Evolutionary conservation across 345 rosid species (phyloP).

Genomic region (Aquilaria sinensis): DNA sequence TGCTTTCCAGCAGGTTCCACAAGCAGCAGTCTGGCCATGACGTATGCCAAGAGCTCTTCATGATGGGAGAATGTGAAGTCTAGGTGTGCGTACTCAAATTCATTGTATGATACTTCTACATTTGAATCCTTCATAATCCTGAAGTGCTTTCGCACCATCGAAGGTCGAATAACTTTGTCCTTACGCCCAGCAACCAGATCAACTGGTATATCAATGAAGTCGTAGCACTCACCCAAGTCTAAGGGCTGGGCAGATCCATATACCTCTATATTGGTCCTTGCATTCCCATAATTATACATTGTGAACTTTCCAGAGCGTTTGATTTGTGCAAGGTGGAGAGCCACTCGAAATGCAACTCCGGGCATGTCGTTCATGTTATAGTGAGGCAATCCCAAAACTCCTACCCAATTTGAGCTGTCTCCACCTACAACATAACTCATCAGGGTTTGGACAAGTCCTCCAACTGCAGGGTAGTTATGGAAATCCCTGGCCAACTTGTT

Average conservation of each 20-base stretch:
- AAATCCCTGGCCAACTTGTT: constrained; percentile 63
- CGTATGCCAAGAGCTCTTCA: constrained; percentile 48
- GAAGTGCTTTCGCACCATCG: constrained; percentile 55
- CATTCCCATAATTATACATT: constrained; percentile 48
- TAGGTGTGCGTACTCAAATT: constrained; percentile 55
- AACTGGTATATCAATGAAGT: constrained; percentile 42
- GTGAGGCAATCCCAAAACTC: constrained; percentile 53
- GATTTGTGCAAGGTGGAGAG: constrained; percentile 57
- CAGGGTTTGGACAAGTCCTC: constrained; percentile 58
- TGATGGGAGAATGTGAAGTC: constrained; percentile 61
- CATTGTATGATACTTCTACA: constrained; percentile 41
- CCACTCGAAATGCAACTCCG: constrained; percentile 45
- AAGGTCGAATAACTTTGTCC: constrained; percentile 50
- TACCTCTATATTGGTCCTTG: constrained; percentile 32
- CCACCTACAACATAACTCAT: constrained; percentile 53
- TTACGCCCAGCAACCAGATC: constrained; percentile 52
- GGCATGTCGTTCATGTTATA: constrained; percentile 74
- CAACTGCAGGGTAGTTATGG: constrained; percentile 54
- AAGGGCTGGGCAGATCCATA: constrained; percentile 50
- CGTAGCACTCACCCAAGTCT: constrained; percentile 44
- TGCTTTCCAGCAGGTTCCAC: constrained; percentile 21
- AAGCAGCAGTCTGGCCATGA: constrained; percentile 43
- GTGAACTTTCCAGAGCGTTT: constrained; percentile 41
- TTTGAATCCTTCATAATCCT: constrained; percentile 35
- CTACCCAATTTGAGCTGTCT: constrained; percentile 66